Evolutionary conservation across 177 flowering plant genomes (phyloP).

Genomic region (Vitis hybrid): DNA sequence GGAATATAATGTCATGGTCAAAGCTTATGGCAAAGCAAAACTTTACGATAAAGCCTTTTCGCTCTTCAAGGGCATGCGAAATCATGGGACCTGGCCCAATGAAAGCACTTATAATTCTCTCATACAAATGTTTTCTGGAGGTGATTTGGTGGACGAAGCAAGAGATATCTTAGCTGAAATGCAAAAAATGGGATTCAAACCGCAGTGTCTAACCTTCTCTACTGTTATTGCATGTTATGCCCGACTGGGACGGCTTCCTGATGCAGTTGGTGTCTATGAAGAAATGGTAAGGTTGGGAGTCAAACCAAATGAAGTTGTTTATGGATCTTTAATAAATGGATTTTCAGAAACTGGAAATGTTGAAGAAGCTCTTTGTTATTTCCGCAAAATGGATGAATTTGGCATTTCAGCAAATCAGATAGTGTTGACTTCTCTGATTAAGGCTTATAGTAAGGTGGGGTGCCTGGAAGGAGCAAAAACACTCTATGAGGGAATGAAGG

Average conservation of each 20-base stretch:
- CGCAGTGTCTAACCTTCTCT: slow-evolving; percentile 66
- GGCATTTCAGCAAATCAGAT: slow-evolving; percentile 69
- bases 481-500: slow-evolving; percentile 56
- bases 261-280: slow-evolving; percentile 60
- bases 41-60: slow-evolving; percentile 77
- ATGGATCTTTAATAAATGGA: slow-evolving; percentile 80
- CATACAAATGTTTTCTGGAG: slow-evolving; percentile 77
- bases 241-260: slow-evolving; percentile 53
- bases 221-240: slow-evolving; percentile 68
- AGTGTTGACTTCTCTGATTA: slow-evolving; percentile 73
- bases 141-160: slow-evolving; percentile 59
- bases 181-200: slow-evolving; percentile 67
- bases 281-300: slow-evolving; percentile 63
- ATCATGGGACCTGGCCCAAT: slow-evolving; percentile 87
- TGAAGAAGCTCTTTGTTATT: slow-evolving; percentile 74
- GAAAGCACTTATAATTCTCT: slow-evolving; percentile 86
- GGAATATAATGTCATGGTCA: slow-evolving; percentile 88
- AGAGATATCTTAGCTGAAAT: slow-evolving; percentile 63
- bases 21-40: slow-evolving; percentile 82
- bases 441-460: slow-evolving; percentile 77
- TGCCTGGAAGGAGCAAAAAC: slow-evolving; percentile 61
- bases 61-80: slow-evolving; percentile 73
- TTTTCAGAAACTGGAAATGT: slow-evolving; percentile 70
- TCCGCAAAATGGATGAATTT: slow-evolving; percentile 54
- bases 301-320: slow-evolving; percentile 78